Evolutionary conservation across 768 basidiomycete genomes (phyloP).

Genomic region (Lanmaoa rubissima): DNA sequence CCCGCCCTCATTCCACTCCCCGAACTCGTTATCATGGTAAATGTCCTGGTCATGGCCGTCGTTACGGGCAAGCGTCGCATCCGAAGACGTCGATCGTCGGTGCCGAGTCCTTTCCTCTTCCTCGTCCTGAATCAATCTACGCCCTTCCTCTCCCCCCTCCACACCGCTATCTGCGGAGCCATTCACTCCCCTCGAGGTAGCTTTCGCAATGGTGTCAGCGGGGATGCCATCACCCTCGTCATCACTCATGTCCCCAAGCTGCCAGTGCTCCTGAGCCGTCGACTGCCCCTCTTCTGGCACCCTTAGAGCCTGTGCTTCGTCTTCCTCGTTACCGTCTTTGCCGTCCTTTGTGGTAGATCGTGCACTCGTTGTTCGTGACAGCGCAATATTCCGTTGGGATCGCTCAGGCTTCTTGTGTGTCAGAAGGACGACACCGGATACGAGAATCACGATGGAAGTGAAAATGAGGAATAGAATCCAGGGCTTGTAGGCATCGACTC

Average conservation of each 20-base stretch:
- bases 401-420: constrained; percentile 88
- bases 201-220: constrained; percentile 39
- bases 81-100: constrained; percentile 37
- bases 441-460: constrained; percentile 80
- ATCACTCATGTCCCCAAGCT: constrained; percentile 70
- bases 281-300: constrained; percentile 40
- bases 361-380: constrained; percentile 22
- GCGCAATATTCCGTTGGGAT: constrained; percentile 28
- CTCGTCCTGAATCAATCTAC: constrained; percentile 39
- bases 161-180: constrained; percentile 9
- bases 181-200: constrained; percentile 18
- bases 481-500: constrained; percentile 79
- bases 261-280: constrained; percentile 49
- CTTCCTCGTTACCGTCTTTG: constrained; percentile 28
- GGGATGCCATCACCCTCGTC: constrained; percentile 48
- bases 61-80: constrained; percentile 32
- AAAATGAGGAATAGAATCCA: constrained; percentile 92
- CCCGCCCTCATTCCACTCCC: constrained; percentile 28
- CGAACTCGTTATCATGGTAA: constrained; percentile 34
- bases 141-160: constrained; percentile 40
- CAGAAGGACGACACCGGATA: constrained; percentile 89
- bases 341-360: constrained; percentile 23
- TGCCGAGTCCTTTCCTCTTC: constrained; percentile 36
- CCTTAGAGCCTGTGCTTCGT: constrained; percentile 39
- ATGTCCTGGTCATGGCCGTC: constrained; percentile 7